Evolutionary conservation across 2,329 filamentous ascomycete genomes (phyloP), one percentile per base, ranked within the genome.

Genomic region (Phoma sp.): DNA sequence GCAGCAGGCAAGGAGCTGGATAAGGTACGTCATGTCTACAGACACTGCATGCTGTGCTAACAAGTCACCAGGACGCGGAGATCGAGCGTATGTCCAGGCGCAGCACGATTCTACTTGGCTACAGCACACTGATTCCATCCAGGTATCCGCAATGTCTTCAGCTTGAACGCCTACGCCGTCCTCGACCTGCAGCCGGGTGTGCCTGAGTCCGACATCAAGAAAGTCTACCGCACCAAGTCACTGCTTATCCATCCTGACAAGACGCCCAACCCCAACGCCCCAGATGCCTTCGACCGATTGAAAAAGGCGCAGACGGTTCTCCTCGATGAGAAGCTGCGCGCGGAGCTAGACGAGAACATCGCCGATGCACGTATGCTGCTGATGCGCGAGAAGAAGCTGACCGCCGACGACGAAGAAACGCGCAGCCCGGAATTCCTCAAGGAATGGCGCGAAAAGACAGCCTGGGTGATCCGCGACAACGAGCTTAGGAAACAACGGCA

Each of bases 181-280:
- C 88, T 99, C 38, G 95, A 96, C 75, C 89, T 99, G 38, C 92
- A 96, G 74, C 95, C 95, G 3, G 95, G 95, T 72, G 92, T 98
- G 17, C 87, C 95, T 50, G 93, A 98, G 67, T 93, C 91, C 55
- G 95, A 98, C 78, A 98, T 99, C 82, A 98, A 97, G 78, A 81
- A 88, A 65, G 85, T 86, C 64, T 99, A 98, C 80, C 93, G 95
- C 81, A 93, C 92, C 69, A 98, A 97, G 77, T 99, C 95, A n/a
- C 88, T 99, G 52, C 87, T 99, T 42, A 98, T 99, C 80, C 95
- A 99, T 80, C 95, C 95, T 6, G 95, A 99, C 81, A 99, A 99
- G 77, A 97, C 95, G 51, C 87, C 87, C 70, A 98, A 99, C 72
- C 89, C 92, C 0, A 85, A 83, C 42, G 95, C 95, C 0, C 93